These are phyloP conservation scores for Corymbia maculata DNA, from an alignment of 345 rosid species.

Conservation along the genomic window DNA sequence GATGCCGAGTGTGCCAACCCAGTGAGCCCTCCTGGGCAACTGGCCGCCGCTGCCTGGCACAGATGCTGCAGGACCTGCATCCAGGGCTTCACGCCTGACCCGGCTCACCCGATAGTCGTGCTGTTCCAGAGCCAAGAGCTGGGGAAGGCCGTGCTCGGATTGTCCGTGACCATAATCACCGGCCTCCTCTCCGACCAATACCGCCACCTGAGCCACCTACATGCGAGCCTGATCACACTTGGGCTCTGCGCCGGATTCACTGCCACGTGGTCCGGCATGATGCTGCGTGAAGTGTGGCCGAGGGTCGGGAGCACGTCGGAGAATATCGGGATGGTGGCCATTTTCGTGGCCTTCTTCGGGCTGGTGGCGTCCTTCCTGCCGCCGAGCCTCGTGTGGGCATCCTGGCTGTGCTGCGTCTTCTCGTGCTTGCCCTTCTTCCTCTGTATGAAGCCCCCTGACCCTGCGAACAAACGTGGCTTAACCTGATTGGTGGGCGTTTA, in stretches of 20 bases:
- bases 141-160: neutral
- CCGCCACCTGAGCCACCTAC: neutral
- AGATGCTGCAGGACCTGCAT: neutral
- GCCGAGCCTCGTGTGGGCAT: neutral
- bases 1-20: neutral
- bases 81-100: neutral
- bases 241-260: neutral
- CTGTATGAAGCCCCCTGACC: neutral
- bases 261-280: neutral
- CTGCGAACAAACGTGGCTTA: neutral
- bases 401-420: neutral
- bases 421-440: neutral
- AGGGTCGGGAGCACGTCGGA: neutral
- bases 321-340: neutral
- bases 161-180: neutral
- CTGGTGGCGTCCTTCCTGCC: neutral
- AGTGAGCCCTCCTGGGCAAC: neutral
- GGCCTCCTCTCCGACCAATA: neutral
- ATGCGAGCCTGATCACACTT: neutral
- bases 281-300: neutral
- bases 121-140: neutral
- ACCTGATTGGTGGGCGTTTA: neutral
- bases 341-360: neutral
- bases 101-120: neutral
- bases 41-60: neutral